These are phyloP conservation scores for Xylariaceae sp. DNA, from an alignment of 2,329 filamentous ascomycete genomes.

Conservation along the genomic window DNA sequence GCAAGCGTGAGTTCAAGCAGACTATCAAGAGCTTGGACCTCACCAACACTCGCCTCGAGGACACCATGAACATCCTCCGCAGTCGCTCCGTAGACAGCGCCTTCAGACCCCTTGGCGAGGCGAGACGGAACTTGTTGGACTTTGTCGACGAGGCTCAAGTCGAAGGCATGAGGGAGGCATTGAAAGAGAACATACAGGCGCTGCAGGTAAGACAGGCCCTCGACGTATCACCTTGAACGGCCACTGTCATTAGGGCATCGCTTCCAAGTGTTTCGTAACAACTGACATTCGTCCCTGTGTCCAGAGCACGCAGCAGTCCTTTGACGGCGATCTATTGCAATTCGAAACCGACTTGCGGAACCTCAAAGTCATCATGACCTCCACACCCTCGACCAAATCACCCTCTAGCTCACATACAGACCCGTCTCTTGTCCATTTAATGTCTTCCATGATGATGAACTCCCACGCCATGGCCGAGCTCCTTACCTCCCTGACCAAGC, in stretches of 20 bases:
- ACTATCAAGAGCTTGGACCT: conserved; percentile 65
- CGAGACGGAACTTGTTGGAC: conserved; percentile 64
- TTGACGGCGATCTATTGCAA: conserved; percentile 70
- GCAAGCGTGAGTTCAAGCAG: conserved; percentile 58
- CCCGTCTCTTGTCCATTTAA: conserved; percentile 48
- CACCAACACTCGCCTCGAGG: conserved; percentile 61
- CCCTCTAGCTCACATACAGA: conserved; percentile 37
- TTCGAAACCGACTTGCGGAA: conserved; percentile 73
- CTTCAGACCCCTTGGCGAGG: conserved; percentile 59
- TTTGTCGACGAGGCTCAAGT: conserved; percentile 75
- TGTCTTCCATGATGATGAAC: conserved; percentile 66
- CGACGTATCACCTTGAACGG: neutral
- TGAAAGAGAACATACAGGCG: conserved; percentile 70
- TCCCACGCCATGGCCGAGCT: conserved; percentile 80
- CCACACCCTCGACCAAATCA: conserved; percentile 36
- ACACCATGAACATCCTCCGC: conserved; percentile 64
- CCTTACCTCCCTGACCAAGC: conserved; percentile 75
- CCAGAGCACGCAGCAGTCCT: conserved; percentile 64
- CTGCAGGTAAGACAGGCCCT: conserved; percentile 52
- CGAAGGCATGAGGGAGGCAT: conserved; percentile 59
- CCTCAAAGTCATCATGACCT: conserved; percentile 58
- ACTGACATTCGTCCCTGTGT: conserved; percentile 14
- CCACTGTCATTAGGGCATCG: neutral
- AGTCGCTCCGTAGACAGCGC: conserved; percentile 62
- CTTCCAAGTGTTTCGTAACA: neutral